Conservation (phyloP, 331 rosid species). For the Pyrus hybrid region DNA sequence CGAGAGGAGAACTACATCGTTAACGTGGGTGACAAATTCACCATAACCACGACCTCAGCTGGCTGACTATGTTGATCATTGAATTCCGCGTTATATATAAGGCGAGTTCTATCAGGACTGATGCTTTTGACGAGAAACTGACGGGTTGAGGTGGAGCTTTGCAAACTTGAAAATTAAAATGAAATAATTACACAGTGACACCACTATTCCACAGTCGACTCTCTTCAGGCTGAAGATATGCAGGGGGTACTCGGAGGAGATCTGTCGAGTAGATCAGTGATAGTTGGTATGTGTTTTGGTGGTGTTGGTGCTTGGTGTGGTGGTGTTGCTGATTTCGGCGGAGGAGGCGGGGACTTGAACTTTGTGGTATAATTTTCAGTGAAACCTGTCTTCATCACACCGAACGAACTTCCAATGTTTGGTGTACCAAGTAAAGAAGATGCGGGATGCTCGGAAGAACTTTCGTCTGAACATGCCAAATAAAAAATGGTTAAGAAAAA, state of each 20-base stretch:
- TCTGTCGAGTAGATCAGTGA: background rate
- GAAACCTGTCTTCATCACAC: background rate
- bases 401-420: background rate
- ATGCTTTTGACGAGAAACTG: too few species aligned
- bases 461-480: background rate
- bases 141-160: too few species aligned
- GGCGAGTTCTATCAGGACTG: too few species aligned
- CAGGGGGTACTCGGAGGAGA: background rate
- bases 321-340: background rate
- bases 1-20: too few species aligned
- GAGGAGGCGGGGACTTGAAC: constrained; percentile 2
- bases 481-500: too few species aligned
- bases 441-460: background rate
- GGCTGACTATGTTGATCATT: too few species aligned
- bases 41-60: too few species aligned
- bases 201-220: background rate
- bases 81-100: too few species aligned
- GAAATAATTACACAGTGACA: too few species aligned
- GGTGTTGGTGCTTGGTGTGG: background rate
- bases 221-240: background rate
- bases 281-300: background rate
- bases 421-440: background rate
- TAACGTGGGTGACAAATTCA: too few species aligned
- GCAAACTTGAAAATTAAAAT: too few species aligned
- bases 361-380: background rate